phyloP scores from a whole-genome alignment of 1,284 basidiomycete genomes.

The Erythrobasidium hasegawianum region DNA sequence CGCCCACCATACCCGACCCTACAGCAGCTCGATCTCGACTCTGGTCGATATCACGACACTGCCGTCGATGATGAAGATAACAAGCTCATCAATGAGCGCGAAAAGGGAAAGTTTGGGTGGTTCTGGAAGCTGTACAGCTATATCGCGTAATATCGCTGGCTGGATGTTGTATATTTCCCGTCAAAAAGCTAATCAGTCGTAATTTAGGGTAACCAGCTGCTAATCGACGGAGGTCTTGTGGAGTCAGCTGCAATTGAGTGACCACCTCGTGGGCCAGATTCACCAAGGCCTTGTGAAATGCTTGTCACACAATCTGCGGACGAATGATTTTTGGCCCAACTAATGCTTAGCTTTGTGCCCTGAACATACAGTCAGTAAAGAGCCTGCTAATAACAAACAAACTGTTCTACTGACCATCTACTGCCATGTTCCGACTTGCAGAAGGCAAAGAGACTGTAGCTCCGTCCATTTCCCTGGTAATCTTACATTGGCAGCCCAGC shows the following conservation, averaged over 20 bases:
- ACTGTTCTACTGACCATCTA: constrained; percentile 28
- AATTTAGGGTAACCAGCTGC: too few relatives aligned
- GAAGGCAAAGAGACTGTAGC: constrained; percentile 80
- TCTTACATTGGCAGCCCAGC: constrained; percentile 71
- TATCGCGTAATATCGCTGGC: constrained; percentile 10
- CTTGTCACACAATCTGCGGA: too few relatives aligned
- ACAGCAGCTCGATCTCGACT: constrained; percentile 37
- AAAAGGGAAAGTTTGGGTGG: constrained; percentile 25
- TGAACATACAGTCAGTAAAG: not conserved
- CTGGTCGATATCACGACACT: constrained; percentile 20
- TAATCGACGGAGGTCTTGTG: too few relatives aligned
- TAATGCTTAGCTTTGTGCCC: constrained; percentile 33
- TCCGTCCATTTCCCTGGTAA: constrained; percentile 79
- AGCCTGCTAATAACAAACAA: not conserved
- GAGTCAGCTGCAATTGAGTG: too few relatives aligned
- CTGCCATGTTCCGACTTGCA: constrained; percentile 72
- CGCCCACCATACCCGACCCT: constrained; percentile 17
- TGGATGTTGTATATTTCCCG: not conserved
- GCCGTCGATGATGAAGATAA: not conserved
- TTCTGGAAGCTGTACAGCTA: constrained; percentile 33
- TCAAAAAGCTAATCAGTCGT: too few relatives aligned
- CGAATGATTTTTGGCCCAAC: too few relatives aligned
- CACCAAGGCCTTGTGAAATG: too few relatives aligned
- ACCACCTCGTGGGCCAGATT: too few relatives aligned
- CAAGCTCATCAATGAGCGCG: constrained; percentile 1